Percentiles rank a stretch among this genome's conserved stretches.
phyloP scores from a whole-genome alignment of 2,329 filamentous ascomycete species.

The Arthrocladium fulminans region DNA sequence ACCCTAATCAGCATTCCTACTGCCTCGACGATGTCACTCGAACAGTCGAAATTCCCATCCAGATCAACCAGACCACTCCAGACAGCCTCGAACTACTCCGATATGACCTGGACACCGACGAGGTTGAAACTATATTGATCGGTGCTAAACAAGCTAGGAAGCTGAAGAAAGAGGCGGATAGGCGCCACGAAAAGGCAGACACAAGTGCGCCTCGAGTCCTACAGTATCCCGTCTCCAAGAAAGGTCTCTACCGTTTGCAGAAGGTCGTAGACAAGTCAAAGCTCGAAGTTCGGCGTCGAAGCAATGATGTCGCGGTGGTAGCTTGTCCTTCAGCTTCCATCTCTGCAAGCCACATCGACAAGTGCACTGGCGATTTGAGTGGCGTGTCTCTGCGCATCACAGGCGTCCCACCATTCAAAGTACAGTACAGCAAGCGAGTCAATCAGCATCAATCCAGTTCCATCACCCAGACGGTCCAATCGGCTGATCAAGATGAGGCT shows the following conservation, averaged over 20 bases:
- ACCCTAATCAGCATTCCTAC: conserved; percentile 70
- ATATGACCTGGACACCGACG: conserved; percentile 70
- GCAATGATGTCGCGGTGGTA: conserved; percentile 73
- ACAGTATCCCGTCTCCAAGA: conserved; percentile 68
- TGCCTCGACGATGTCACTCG: conserved; percentile 62
- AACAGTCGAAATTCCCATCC: conserved; percentile 64
- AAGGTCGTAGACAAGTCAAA: conserved; percentile 90
- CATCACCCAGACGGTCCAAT: conserved; percentile 87
- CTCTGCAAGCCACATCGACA: conserved; percentile 53
- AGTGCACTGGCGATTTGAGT: conserved; percentile 81
- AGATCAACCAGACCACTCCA: conserved; percentile 87
- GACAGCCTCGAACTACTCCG: conserved; percentile 82
- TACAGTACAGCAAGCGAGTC: conserved; percentile 82
- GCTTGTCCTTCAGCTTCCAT: conserved; percentile 74
- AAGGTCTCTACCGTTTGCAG: conserved; percentile 75
- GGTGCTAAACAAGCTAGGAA: conserved; percentile 64
- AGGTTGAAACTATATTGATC: conserved; percentile 71
- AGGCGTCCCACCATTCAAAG: conserved; percentile 82
- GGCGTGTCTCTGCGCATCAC: conserved; percentile 73
- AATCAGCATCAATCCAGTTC: conserved; percentile 76
- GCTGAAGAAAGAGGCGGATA: conserved; percentile 61
- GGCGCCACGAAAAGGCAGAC: conserved; percentile 42
- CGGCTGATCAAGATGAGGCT: conserved; percentile 74
- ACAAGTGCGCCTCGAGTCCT: conserved; percentile 55
- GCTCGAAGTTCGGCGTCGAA: conserved; percentile 72